phyloP scores from a whole-genome alignment of 345 rosid species.

The Rhizophora mangle region DNA sequence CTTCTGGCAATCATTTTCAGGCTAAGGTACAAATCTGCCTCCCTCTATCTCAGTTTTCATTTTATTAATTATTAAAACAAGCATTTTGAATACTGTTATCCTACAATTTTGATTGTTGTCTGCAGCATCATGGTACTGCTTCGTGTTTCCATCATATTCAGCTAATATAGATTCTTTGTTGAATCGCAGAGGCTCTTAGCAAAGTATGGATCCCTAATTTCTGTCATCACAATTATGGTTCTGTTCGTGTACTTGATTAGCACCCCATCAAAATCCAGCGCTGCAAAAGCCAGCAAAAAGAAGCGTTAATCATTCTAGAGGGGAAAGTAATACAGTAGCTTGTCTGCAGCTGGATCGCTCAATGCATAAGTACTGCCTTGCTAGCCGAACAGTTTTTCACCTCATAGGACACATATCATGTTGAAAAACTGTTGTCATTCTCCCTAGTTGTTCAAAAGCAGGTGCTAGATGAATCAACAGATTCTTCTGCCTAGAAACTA shows the following conservation, averaged over 20 bases:
- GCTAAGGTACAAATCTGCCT: slow-evolving; percentile 62
- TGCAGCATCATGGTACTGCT: too few species aligned
- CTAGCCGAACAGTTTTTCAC: not conserved
- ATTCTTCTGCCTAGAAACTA: slow-evolving; percentile 5
- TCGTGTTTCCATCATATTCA: too few species aligned
- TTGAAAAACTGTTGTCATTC: too few species aligned
- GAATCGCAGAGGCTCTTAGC: slow-evolving; percentile 72
- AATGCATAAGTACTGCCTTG: not conserved
- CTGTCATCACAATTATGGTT: slow-evolving; percentile 69
- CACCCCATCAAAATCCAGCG: slow-evolving; percentile 64
- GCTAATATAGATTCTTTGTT: not conserved
- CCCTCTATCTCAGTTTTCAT: not conserved
- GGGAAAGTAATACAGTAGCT: not conserved
- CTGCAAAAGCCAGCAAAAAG: slow-evolving; percentile 77
- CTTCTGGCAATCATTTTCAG: slow-evolving; percentile 42
- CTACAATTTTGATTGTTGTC: not conserved
- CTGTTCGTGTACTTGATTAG: slow-evolving; percentile 62
- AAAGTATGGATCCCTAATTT: slow-evolving; percentile 75
- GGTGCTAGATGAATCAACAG: slow-evolving; percentile 5
- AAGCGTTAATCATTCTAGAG: slow-evolving; percentile 42
- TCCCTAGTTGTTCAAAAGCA: not conserved
- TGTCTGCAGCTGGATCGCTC: not conserved
- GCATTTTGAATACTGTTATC: not conserved
- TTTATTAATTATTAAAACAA: not conserved
- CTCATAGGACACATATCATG: too few species aligned